Percentiles rank a stretch among this genome's conserved stretches.
Conservation (phyloP, 148 eudicot species). For the Rhododendron kiyosumense region DNA sequence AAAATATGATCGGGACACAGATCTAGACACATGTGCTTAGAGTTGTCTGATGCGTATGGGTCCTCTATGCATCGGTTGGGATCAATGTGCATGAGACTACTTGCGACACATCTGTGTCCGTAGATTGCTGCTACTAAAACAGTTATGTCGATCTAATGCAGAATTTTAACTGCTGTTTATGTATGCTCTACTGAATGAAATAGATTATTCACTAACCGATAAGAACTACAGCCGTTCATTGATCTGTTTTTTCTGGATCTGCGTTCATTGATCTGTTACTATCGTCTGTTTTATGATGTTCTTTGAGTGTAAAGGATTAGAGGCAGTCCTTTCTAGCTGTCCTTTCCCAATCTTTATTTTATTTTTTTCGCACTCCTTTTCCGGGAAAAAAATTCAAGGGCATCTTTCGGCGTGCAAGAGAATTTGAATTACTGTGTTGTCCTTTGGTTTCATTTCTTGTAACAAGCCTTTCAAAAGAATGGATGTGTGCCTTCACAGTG, state of each 20-base stretch:
- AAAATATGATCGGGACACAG: not conserved
- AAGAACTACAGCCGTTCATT: not conserved
- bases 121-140: not conserved
- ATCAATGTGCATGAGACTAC: not conserved
- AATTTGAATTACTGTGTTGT: not conserved
- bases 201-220: not conserved
- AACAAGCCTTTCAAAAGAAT: not conserved
- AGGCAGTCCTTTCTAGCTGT: not conserved
- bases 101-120: not conserved
- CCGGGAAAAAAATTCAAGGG: no score
- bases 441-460: not conserved
- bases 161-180: not conserved
- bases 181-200: not conserved
- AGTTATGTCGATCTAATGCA: not conserved
- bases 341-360: not conserved
- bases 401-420: slow-evolving; percentile 5
- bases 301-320: not conserved
- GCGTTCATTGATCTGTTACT: not conserved
- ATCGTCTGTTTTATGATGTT: not conserved
- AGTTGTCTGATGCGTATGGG: not conserved
- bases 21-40: not conserved
- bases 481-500: not conserved
- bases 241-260: not conserved
- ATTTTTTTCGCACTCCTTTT: not conserved
- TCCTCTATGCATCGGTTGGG: not conserved